Percentiles rank a stretch among this genome's conserved stretches.
phyloP scores from a whole-genome alignment of 2,329 filamentous ascomycete species.

The Pseudogymnoascus sp. region DNA sequence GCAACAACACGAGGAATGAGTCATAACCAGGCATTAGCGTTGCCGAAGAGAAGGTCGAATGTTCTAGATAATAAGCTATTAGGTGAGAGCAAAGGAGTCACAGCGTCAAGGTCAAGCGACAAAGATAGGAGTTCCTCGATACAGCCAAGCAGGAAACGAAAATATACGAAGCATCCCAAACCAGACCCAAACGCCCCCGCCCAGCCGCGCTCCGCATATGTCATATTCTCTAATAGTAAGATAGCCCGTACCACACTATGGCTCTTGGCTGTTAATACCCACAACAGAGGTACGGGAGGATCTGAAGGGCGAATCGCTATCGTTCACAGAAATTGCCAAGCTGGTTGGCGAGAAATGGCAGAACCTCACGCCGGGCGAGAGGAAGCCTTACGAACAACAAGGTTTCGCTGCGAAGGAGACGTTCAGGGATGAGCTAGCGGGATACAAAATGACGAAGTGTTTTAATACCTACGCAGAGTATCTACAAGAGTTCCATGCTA shows the following conservation, averaged over 20 bases:
- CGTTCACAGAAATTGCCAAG: slow-evolving; percentile 73
- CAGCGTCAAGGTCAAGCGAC: slow-evolving; percentile 36
- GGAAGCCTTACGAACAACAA: slow-evolving; percentile 62
- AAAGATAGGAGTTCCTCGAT: slow-evolving; percentile 37
- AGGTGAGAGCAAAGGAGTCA: slow-evolving; percentile 47
- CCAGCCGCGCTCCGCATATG: slow-evolving; percentile 73
- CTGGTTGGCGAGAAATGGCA: slow-evolving; percentile 74
- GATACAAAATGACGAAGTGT: slow-evolving; percentile 66
- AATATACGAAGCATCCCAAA: slow-evolving; percentile 74
- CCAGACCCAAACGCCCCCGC: slow-evolving; percentile 74
- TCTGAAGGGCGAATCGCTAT: slow-evolving; percentile 63
- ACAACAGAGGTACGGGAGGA: slow-evolving; percentile 63
- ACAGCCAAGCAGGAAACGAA: slow-evolving; percentile 52
- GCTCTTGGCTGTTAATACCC: no score
- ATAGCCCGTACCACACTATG: no score
- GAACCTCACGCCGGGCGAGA: slow-evolving; percentile 53
- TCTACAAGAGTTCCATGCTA: no score
- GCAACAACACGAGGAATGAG: slow-evolving; percentile 60
- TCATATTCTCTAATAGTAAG: slow-evolving; percentile 80
- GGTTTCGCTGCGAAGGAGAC: slow-evolving; percentile 59
- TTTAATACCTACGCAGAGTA: slow-evolving; percentile 60
- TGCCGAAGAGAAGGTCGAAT: no score
- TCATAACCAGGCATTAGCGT: slow-evolving; percentile 30
- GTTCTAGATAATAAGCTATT: slow-evolving; percentile 45
- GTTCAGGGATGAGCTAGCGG: slow-evolving; percentile 58